phyloP scores from a whole-genome alignment of 306 rosid species.

The Cicer cuneatum region DNA sequence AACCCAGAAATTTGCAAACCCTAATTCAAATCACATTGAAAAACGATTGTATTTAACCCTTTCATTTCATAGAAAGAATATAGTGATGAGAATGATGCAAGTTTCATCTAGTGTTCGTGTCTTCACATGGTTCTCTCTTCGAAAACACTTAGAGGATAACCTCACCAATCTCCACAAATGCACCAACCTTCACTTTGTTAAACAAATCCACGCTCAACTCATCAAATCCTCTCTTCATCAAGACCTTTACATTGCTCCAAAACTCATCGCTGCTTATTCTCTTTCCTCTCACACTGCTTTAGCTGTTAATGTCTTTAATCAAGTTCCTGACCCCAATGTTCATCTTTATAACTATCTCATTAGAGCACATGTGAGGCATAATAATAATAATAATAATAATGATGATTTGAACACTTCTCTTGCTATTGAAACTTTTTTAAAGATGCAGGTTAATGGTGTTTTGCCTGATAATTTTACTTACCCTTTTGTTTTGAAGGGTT shows the following conservation, averaged over 20 bases:
- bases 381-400: too few relatives aligned
- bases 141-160: constrained; percentile 74
- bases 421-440: constrained; percentile 57
- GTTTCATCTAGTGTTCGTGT: constrained; percentile 53
- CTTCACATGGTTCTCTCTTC: constrained; percentile 79
- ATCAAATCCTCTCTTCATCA: constrained; percentile 70
- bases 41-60: too few relatives aligned
- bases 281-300: constrained; percentile 60
- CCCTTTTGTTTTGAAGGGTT: constrained; percentile 63
- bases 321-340: constrained; percentile 63
- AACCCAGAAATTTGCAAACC: too few relatives aligned
- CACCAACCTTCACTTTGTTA: constrained; percentile 54
- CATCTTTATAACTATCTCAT: constrained; percentile 71
- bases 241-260: constrained; percentile 66
- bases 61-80: background rate
- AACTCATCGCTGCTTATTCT: constrained; percentile 76
- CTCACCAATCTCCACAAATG: constrained; percentile 70
- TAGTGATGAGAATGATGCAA: constrained; percentile 49
- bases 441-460: constrained; percentile 58
- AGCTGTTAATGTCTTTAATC: constrained; percentile 74
- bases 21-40: too few relatives aligned
- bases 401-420: constrained; percentile 18
- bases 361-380: constrained; percentile 47
- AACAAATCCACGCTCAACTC: constrained; percentile 79
- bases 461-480: constrained; percentile 69